phyloP scores from a whole-genome alignment of 1,284 basidiomycete species.

The Heterobasidion occidentale region DNA sequence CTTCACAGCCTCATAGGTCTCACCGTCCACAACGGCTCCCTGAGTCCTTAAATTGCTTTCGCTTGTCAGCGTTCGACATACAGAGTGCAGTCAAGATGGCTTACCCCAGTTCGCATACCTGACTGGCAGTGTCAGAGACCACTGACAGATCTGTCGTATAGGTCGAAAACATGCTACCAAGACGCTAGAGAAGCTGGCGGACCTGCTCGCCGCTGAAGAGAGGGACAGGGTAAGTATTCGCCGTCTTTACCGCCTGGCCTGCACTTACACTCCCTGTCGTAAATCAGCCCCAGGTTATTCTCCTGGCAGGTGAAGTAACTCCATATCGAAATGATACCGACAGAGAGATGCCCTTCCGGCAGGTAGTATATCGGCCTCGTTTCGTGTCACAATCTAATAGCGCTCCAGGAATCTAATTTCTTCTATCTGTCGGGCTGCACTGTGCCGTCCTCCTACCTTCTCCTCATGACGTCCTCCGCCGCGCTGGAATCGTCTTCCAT shows the following conservation, averaged over 20 bases:
- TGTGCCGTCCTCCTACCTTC: constrained; percentile 61
- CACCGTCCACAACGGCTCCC: no score
- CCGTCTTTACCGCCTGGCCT: not conserved
- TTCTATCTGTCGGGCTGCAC: constrained; percentile 78
- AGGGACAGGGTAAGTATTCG: constrained; percentile 36
- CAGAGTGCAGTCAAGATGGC: not conserved
- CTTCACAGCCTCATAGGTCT: no score
- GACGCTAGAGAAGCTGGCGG: constrained; percentile 41
- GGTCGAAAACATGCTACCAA: constrained; percentile 41
- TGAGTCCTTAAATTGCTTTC: no score
- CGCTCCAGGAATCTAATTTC: constrained; percentile 73
- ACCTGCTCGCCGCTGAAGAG: constrained; percentile 38
- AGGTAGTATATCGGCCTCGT: constrained; percentile 19
- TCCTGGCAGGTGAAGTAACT: constrained; percentile 53
- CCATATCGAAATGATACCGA: constrained; percentile 83
- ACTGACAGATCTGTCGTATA: constrained; percentile 13
- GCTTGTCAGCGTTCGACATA: not conserved
- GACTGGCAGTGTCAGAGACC: not conserved
- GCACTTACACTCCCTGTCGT: not conserved
- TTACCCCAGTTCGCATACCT: not conserved
- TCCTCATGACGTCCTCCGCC: constrained; percentile 51
- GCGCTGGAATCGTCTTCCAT: constrained; percentile 39
- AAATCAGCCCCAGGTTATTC: constrained; percentile 50
- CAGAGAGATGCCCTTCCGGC: constrained; percentile 71
- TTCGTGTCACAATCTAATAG: not conserved